phyloP scores from a whole-genome alignment of 2,329 filamentous ascomycete species.

The Talaromyces islandicus region DNA sequence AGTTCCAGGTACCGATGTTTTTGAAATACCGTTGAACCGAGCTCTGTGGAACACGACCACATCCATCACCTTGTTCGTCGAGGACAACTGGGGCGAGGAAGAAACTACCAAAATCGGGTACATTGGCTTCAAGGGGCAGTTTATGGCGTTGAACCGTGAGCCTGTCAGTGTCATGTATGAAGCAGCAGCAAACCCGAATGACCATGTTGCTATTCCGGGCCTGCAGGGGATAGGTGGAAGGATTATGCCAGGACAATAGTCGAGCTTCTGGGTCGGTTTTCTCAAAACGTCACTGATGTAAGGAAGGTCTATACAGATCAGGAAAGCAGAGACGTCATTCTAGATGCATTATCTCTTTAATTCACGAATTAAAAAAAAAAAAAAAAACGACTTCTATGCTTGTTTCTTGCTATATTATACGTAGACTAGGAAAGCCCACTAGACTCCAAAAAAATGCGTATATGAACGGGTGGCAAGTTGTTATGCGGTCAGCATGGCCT shows the following conservation, averaged over 20 bases:
- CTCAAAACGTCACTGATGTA: neutral
- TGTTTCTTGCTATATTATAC: neutral
- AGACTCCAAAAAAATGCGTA: neutral
- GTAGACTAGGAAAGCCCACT: neutral
- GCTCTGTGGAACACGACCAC: slow-evolving; percentile 84
- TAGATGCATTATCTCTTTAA: neutral
- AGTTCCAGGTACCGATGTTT: slow-evolving; percentile 54
- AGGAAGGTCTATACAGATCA: neutral
- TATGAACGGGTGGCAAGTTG: neutral
- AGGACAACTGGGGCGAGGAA: slow-evolving; percentile 86
- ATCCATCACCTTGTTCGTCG: slow-evolving; percentile 76
- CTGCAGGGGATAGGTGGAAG: slow-evolving; percentile 33
- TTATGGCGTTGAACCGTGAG: slow-evolving; percentile 77
- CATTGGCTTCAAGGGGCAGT: slow-evolving; percentile 89
- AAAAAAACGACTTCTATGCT: neutral
- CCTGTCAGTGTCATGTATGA: slow-evolving; percentile 87
- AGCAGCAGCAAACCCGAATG: slow-evolving; percentile 81
- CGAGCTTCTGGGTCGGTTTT: neutral
- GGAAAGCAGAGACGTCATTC: neutral
- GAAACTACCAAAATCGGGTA: slow-evolving; percentile 76
- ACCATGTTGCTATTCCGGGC: slow-evolving; percentile 58
- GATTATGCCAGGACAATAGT: slow-evolving; percentile 38
- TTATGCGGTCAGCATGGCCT: slow-evolving; percentile 19
- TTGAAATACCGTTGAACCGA: slow-evolving; percentile 83
- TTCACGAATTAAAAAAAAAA: neutral